These are phyloP conservation scores for Elsinoe batatas DNA, from an alignment of 2,329 filamentous ascomycete species.

Conservation along the genomic window DNA sequence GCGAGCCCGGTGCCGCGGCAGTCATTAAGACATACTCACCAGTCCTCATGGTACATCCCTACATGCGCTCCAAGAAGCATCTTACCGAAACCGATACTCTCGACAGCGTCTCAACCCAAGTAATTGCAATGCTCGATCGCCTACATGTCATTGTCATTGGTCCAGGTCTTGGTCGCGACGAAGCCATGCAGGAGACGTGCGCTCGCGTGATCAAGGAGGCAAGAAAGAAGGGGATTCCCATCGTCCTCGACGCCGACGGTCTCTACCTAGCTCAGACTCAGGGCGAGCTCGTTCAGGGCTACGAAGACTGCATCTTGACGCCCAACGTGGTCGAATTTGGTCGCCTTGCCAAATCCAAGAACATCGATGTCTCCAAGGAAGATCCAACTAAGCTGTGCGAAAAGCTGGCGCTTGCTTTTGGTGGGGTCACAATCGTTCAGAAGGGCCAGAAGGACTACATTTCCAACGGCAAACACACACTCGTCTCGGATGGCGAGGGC, in stretches of 20 bases:
- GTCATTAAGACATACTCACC: slow-evolving; percentile 98
- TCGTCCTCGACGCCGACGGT: slow-evolving; percentile 89
- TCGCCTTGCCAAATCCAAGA: slow-evolving; percentile 65
- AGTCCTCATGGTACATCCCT: slow-evolving; percentile 95
- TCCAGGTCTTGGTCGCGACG: slow-evolving; percentile 81
- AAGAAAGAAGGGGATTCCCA: slow-evolving; percentile 58
- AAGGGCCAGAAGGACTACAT: slow-evolving; percentile 80
- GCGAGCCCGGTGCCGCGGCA: slow-evolving; percentile 69
- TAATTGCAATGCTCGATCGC: slow-evolving; percentile 72
- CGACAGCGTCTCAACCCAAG: slow-evolving; percentile 54
- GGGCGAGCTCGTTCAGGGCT: slow-evolving; percentile 70
- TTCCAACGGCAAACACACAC: slow-evolving; percentile 65
- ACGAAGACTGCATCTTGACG: slow-evolving; percentile 75
- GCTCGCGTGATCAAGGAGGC: slow-evolving; percentile 70
- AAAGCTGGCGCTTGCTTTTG: slow-evolving; percentile 65
- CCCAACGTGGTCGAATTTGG: slow-evolving; percentile 93
- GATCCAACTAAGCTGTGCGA: slow-evolving; percentile 50
- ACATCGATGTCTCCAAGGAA: slow-evolving; percentile 48
- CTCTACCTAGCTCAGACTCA: slow-evolving; percentile 65
- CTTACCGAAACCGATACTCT: slow-evolving; percentile 45
- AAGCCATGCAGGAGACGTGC: slow-evolving; percentile 80
- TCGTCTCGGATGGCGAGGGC: slow-evolving; percentile 66
- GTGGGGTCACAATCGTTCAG: slow-evolving; percentile 82
- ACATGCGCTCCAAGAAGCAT: slow-evolving; percentile 71
- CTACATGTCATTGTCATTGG: slow-evolving; percentile 90